phyloP scores from a whole-genome alignment of 2,329 filamentous ascomycete species.

The Cercospora zeina region DNA sequence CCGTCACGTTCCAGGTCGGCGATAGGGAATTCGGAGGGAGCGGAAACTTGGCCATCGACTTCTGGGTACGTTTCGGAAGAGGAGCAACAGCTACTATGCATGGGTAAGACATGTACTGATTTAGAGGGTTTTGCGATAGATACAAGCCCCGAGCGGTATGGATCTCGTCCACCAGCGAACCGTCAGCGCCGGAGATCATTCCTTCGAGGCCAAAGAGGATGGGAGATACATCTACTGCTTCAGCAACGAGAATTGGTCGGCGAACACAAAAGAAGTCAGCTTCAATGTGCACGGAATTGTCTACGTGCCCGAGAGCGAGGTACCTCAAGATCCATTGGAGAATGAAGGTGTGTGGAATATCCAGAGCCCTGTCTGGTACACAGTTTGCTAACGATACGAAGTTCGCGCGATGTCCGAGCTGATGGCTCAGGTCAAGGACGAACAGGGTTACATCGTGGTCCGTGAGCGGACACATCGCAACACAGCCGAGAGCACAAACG shows the following conservation, averaged over 20 bases:
- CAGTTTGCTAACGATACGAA: constrained; percentile 42
- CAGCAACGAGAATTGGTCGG: constrained; percentile 97
- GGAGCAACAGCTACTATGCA: background rate
- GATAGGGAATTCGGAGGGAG: constrained; percentile 93
- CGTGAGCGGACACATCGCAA: constrained; percentile 96
- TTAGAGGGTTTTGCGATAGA: constrained; percentile 49
- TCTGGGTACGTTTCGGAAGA: constrained; percentile 70
- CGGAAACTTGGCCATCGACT: constrained; percentile 94
- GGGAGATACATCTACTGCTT: constrained; percentile 97
- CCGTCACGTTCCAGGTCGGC: constrained; percentile 95
- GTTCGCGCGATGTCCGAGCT: constrained; percentile 82
- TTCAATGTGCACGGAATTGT: constrained; percentile 99
- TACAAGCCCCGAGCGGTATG: constrained; percentile 73
- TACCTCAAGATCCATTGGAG: constrained; percentile 83
- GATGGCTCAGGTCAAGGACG: constrained; percentile 90
- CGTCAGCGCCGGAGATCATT: constrained; percentile 87
- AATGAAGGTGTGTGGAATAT: constrained; percentile 66
- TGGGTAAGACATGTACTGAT: constrained; percentile 17
- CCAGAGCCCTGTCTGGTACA: background rate
- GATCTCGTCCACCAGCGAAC: constrained; percentile 78
- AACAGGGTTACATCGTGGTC: constrained; percentile 94
- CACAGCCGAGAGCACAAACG: constrained; percentile 97
- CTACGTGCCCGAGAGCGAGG: constrained; percentile 87
- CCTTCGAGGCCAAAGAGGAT: constrained; percentile 80
- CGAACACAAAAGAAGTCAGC: constrained; percentile 93